phyloP scores from a whole-genome alignment of 75 land plant species.

The Pinus tabuliformis region DNA sequence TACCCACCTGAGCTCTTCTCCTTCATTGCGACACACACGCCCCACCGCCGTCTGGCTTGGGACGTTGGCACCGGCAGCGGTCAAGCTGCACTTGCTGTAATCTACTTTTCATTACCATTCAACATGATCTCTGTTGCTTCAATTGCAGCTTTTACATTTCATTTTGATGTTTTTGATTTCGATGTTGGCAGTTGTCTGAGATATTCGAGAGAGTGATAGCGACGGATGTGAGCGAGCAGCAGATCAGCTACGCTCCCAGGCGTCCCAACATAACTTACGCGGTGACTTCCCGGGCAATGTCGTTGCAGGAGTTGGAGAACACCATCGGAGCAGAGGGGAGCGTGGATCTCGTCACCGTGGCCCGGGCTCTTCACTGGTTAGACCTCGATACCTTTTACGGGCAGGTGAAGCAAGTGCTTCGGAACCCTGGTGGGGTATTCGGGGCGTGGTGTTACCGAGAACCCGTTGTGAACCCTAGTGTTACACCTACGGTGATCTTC shows the following conservation, averaged over 20 bases:
- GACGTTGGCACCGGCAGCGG: slow-evolving; percentile 88
- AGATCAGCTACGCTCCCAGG: slow-evolving; percentile 41
- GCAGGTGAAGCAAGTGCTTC: slow-evolving; percentile 44
- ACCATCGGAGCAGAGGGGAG: slow-evolving; percentile 27
- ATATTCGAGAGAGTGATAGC: slow-evolving; percentile 63
- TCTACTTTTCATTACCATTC: not conserved
- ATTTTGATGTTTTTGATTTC: no score
- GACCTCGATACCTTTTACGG: slow-evolving; percentile 60
- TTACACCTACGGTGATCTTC: no score
- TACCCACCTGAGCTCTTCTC: slow-evolving; percentile 64
- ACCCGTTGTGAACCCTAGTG: slow-evolving; percentile 24
- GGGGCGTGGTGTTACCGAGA: slow-evolving; percentile 75
- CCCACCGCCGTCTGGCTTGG: slow-evolving; percentile 66
- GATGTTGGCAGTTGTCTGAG: slow-evolving; percentile 34
- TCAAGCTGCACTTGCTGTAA: slow-evolving; percentile 67
- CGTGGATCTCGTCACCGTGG: slow-evolving; percentile 65
- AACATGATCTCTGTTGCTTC: no score
- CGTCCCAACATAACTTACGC: slow-evolving; percentile 62
- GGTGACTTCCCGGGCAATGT: slow-evolving; percentile 29
- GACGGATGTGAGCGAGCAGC: slow-evolving; percentile 70
- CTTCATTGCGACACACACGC: slow-evolving; percentile 69
- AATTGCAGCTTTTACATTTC: no score
- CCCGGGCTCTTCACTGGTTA: slow-evolving; percentile 81
- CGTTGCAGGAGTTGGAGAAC: slow-evolving; percentile 25
- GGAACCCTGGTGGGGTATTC: slow-evolving; percentile 59